Evolutionary conservation across 2,329 filamentous ascomycete species (phyloP).

Genomic region (Tolypocladium ophioglossoides): DNA sequence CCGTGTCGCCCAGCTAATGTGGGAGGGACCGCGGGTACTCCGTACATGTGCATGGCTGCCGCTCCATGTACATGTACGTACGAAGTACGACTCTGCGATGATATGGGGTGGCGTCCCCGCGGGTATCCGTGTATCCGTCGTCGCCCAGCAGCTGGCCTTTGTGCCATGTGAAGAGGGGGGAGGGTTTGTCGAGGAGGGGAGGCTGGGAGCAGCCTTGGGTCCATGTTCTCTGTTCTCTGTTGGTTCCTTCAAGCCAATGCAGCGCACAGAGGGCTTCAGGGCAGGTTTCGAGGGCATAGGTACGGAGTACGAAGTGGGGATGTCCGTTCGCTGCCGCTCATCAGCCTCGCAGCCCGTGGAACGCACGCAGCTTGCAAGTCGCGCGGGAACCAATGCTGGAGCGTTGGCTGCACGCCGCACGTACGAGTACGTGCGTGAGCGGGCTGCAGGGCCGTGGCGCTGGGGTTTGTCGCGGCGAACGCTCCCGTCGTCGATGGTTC

Average conservation of each 20-base stretch:
- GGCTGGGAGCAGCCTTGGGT: background rate
- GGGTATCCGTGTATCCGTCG: too few relatives aligned
- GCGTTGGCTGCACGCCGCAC: background rate
- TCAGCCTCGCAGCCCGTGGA: background rate
- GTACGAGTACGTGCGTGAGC: background rate
- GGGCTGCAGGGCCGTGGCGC: background rate
- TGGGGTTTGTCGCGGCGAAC: background rate
- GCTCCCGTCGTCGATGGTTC: background rate
- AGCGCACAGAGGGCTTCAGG: background rate
- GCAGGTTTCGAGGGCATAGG: too few relatives aligned
- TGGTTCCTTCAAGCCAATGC: background rate
- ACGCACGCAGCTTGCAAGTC: background rate
- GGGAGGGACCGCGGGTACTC: background rate
- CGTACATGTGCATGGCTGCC: background rate
- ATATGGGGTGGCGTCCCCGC: background rate
- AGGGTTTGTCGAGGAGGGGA: background rate
- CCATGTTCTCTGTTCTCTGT: background rate
- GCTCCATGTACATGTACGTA: background rate
- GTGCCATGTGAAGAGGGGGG: background rate
- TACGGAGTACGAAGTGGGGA: too few relatives aligned
- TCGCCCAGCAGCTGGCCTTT: background rate
- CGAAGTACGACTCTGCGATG: background rate
- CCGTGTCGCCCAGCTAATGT: background rate
- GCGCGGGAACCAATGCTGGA: background rate
- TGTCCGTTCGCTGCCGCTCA: background rate